Evolutionary conservation across 768 basidiomycete genomes (phyloP), one percentile per base, ranked within the genome.

Genomic region (Xerocomus brunneocitrinus): DNA sequence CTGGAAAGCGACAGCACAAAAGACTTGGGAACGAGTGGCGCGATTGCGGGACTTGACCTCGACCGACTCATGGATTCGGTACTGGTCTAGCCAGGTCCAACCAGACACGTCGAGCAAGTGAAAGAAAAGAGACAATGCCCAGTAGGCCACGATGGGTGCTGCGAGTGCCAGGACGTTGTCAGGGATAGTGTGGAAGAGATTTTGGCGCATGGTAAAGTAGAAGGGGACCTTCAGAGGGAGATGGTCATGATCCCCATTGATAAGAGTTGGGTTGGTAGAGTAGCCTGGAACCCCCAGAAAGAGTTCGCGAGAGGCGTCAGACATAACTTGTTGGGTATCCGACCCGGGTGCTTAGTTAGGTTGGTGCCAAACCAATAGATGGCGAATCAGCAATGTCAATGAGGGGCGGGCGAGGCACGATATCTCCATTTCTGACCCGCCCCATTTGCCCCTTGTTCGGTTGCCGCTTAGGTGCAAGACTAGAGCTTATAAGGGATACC

Each of bases 51-150:
- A 69, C 54, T 76, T 76, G 55, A 93, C 83, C 65, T 98, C 95
- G 13, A 74, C 75, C 1, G 89, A 88, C 47, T 92, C 89, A 69
- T 99, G 95, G 41, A 98, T 87, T 38, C 91, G 81, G 67, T 91
- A 85, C 54, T 80, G 82, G 58, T 95, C 84, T 35, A 97, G 78
- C 79, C 84, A 87, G 63, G 81, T 74, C 81, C 85, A 88, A 25
- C 73, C 76, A 3, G 83, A 85, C 16, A 74, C 71, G 72, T 98
- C 97, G 62, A 99, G 77, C 39, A 71, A 65, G 67, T 93, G 85
- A 74, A 97, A 98, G 67, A 89, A 69, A 48, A 87, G 72, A 3
- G 91, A 92, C 36, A 85, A 69, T 3, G 71, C 57, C 95, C 97
- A 99, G 75, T 98, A 98, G 4, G 82, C 83, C 50, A 88, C 53